Evolutionary conservation across 73 alveolate species (phyloP).

Genomic region (Symbiodinium pilosum): DNA sequence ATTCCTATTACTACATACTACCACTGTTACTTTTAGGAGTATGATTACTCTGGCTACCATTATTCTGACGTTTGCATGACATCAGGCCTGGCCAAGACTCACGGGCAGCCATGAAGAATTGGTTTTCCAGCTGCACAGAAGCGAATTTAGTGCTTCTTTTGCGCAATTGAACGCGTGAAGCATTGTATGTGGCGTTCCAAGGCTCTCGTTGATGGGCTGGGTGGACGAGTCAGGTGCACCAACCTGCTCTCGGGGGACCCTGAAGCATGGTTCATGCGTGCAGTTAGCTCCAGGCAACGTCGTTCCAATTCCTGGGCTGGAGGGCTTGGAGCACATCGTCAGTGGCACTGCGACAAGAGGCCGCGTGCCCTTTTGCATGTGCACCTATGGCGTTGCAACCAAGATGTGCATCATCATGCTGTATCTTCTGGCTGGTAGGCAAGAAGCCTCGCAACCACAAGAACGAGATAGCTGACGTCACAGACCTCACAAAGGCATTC

Average conservation of each 20-base stretch:
- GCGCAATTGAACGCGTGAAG: background rate
- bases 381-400: background rate
- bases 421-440: background rate
- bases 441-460: conserved; percentile 82
- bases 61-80: too few relatives aligned
- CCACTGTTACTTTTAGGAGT: too few relatives aligned
- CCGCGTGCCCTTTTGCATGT: background rate
- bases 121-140: background rate
- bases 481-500: conserved; percentile 63
- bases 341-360: conserved; percentile 84
- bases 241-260: background rate
- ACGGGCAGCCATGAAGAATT: conserved; percentile 72
- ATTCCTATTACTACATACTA: too few relatives aligned
- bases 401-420: background rate
- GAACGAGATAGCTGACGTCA: conserved; percentile 14
- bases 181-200: background rate
- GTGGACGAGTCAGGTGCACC: conserved; percentile 67
- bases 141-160: background rate
- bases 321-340: conserved; percentile 72
- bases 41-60: too few relatives aligned
- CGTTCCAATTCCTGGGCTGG: conserved; percentile 86
- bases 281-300: conserved; percentile 89
- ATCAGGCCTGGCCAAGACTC: conserved; percentile 86
- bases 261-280: too few relatives aligned
- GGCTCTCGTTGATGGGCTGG: conserved; percentile 85